phyloP scores from a whole-genome alignment of 169 alveolate species.

The Cyclospora cayetanensis region DNA sequence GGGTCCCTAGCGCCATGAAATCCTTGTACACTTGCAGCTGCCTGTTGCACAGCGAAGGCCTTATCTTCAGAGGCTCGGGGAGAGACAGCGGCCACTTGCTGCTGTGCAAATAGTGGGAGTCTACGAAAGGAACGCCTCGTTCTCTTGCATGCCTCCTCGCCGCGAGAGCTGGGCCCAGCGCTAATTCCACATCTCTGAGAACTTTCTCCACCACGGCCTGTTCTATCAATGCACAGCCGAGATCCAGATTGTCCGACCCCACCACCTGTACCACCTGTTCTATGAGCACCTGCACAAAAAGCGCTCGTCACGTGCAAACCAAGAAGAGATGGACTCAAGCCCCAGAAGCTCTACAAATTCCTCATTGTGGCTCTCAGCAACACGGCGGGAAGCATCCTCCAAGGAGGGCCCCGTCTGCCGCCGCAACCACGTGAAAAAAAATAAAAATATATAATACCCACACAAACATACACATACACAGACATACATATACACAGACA shows the following conservation, averaged over 20 bases:
- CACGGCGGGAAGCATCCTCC: no score
- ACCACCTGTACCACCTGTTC: slow-evolving; percentile 71
- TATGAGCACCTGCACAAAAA: slow-evolving; percentile 4
- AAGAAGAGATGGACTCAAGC: no score
- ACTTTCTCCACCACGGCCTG: slow-evolving; percentile 96
- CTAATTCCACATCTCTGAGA: slow-evolving; percentile 83
- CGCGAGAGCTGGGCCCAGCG: slow-evolving; percentile 1
- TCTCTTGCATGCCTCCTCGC: slow-evolving; percentile 38
- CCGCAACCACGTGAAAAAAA: no score
- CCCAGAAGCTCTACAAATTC: no score
- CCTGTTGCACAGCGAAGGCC: background rate
- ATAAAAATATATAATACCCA: no score
- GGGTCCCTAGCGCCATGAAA: slow-evolving; percentile 75
- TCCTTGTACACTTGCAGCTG: slow-evolving; percentile 78
- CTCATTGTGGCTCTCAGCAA: no score
- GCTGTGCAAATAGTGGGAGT: slow-evolving; percentile 21
- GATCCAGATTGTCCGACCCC: slow-evolving; percentile 86
- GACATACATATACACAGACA: no score
- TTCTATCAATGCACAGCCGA: slow-evolving; percentile 94
- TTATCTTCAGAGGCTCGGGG: slow-evolving; percentile 43
- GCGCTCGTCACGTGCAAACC: no score
- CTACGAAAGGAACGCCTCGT: slow-evolving; percentile 10
- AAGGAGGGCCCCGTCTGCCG: no score
- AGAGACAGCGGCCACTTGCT: slow-evolving; percentile 44
- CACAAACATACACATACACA: background rate